Percentiles rank a stretch among this genome's conserved stretches.
Evolutionary conservation across 2,329 filamentous ascomycete genomes (phyloP).

Genomic region (Nigrograna mackinnonii): DNA sequence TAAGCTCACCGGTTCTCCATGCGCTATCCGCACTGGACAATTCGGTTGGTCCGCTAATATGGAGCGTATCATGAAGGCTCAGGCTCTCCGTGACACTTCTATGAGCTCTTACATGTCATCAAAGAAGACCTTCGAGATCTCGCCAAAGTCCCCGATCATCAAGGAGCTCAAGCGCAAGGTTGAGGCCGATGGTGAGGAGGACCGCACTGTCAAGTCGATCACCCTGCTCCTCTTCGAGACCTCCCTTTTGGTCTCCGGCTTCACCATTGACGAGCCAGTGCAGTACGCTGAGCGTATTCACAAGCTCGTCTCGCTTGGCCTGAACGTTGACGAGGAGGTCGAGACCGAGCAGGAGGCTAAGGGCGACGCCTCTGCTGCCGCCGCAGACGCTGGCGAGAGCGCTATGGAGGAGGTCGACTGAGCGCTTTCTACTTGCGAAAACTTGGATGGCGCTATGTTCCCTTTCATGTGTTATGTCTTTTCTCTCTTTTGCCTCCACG

Average conservation of each 20-base stretch:
- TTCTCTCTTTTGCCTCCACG: slow-evolving; percentile 29
- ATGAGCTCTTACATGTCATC: slow-evolving; percentile 99
- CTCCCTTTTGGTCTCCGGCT: slow-evolving; percentile 95
- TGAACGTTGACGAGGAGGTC: slow-evolving; percentile 95
- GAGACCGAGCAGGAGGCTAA: slow-evolving; percentile 67
- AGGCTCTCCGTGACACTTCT: slow-evolving; percentile 98
- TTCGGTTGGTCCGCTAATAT: slow-evolving; percentile 99
- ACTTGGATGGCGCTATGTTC: slow-evolving; percentile 43
- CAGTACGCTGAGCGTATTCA: slow-evolving; percentile 99
- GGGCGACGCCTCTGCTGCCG: slow-evolving; percentile 63
- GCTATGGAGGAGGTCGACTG: slow-evolving; percentile 99
- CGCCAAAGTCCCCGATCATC: slow-evolving; percentile 96
- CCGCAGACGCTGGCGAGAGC: slow-evolving; percentile 76
- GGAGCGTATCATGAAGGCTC: slow-evolving; percentile 99
- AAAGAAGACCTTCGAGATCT: slow-evolving; percentile 99
- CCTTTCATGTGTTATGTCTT: slow-evolving; percentile 42
- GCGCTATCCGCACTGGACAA: slow-evolving; percentile 98
- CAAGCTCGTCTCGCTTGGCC: slow-evolving; percentile 96
- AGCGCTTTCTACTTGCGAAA: slow-evolving; percentile 30
- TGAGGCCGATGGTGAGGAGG: slow-evolving; percentile 94
- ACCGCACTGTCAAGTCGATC: slow-evolving; percentile 99
- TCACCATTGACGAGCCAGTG: slow-evolving; percentile 99
- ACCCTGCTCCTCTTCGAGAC: slow-evolving; percentile 99
- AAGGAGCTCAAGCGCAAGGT: slow-evolving; percentile 99
- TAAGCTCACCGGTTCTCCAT: slow-evolving; percentile 93